A percentile compares a stretch with the other conserved stretches of the same genome.
phyloP scores from a whole-genome alignment of 169 alveolate genomes.

The Pseudocohnilembus persalinus region DNA sequence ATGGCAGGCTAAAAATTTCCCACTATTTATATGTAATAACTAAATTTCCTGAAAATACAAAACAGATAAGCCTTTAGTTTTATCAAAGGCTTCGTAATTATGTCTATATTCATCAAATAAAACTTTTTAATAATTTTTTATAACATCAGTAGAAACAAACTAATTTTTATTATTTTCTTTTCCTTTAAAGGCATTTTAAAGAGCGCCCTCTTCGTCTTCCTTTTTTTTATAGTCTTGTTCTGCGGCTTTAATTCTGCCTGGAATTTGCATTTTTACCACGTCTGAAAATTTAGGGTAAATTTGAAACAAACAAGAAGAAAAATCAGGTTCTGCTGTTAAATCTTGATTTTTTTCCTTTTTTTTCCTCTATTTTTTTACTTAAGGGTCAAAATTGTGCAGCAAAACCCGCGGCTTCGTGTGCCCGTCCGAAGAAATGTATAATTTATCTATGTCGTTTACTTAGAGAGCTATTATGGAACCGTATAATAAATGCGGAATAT shows the following conservation, averaged over 20 bases:
- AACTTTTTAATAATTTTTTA: too few relatives aligned
- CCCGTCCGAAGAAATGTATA: neutral
- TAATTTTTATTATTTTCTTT: too few relatives aligned
- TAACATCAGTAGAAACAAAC: too few relatives aligned
- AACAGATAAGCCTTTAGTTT: neutral
- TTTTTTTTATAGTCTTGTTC: neutral
- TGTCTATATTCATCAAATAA: neutral
- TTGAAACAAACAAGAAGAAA: neutral
- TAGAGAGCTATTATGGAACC: too few relatives aligned
- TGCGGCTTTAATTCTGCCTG: neutral
- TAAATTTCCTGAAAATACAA: neutral
- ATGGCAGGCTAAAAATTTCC: slow-evolving; percentile 37
- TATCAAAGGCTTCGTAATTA: neutral
- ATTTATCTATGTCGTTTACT: too few relatives aligned
- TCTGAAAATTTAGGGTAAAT: neutral
- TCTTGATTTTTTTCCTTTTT: too few relatives aligned
- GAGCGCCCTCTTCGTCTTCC: neutral
- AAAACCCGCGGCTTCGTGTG: neutral
- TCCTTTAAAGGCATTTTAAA: too few relatives aligned
- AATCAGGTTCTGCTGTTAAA: neutral
- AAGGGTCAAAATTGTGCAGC: neutral
- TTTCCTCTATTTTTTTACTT: neutral
- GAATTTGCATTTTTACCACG: neutral
- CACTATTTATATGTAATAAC: slow-evolving; percentile 32
- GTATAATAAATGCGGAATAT: too few relatives aligned